These are phyloP conservation scores for Effrenium voratum DNA, from an alignment of 73 alveolate genomes.

Conservation along the genomic window DNA sequence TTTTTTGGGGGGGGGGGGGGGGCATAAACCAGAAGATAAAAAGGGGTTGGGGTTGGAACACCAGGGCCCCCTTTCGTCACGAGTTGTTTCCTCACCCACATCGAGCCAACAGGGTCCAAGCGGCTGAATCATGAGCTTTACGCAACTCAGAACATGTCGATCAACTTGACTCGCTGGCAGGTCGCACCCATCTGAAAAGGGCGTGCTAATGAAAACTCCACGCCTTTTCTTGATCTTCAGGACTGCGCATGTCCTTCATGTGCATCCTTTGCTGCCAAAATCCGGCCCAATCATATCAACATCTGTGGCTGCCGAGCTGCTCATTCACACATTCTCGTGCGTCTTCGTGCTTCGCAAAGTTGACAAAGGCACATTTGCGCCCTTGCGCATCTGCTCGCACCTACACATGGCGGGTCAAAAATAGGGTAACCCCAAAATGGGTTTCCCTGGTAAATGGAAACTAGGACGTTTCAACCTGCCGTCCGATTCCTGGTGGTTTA, in stretches of 20 bases:
- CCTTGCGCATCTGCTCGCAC: conserved; percentile 75
- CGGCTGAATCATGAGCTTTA: neutral
- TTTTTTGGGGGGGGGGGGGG: too few relatives aligned
- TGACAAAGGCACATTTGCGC: conserved; percentile 77
- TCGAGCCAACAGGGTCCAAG: neutral
- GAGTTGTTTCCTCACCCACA: too few relatives aligned
- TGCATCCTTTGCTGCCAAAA: conserved; percentile 39
- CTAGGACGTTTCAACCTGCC: neutral
- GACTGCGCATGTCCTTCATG: conserved; percentile 86
- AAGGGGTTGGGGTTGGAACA: neutral
- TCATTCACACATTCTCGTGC: conserved; percentile 24
- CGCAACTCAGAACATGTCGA: neutral
- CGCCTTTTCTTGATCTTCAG: conserved; percentile 59
- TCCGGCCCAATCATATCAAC: too few relatives aligned
- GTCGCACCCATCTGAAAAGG: neutral
- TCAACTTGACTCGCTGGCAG: neutral
- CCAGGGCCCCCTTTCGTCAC: too few relatives aligned
- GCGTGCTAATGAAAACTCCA: neutral
- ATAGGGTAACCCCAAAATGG: too few relatives aligned
- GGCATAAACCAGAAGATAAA: too few relatives aligned
- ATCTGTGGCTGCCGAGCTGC: neutral
- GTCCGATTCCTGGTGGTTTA: too few relatives aligned
- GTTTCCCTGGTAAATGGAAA: neutral
- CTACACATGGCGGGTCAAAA: neutral
- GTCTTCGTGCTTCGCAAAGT: conserved; percentile 46